Base-by-base conservation (phyloP, 1,284 basidiomycete genomes). In the Pseudozyma flocculosa region DNA sequence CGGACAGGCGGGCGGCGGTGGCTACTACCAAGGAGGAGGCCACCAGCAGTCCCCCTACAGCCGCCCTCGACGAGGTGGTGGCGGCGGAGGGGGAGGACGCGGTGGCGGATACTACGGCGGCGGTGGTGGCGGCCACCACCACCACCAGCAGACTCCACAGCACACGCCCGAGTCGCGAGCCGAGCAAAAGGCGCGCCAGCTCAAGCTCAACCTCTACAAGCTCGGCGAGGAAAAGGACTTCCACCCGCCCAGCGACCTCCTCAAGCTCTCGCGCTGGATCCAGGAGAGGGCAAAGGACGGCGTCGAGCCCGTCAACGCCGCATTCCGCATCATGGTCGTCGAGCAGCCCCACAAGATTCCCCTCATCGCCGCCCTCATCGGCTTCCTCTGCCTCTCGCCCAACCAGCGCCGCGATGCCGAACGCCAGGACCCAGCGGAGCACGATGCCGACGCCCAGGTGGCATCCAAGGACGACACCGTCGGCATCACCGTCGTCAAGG, bases 321-420 rank as follows among this genome's bases (percentile, higher is more conserved):
- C 69, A 5, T 70, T 73, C 34, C 55, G 71, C 13, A 50, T 73
- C 38, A 71, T 72, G 70, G 63, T 63, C 34, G 68, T 62, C 19
- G 70, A 72, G 44, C 71, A 73, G 52, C 68, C 71, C 2, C 68
- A 68, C 46, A 71, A 73, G 45, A 61, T 49, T 19, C 59, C 69
- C 2, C 53, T 71, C 24, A 65, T 62, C 13, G 74, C 74, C 11
- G 74, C 75, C 1, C 60, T 78, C 13, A 53, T 76, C 40, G 74
- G 69, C 14, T 70, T 72, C 41, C 61, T 78, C 11, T 55, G 61
- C 26, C 61, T 72, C 39, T 61, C 61, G 11, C 61, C 66, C 15
- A 50, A 54, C 51, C 26, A 56, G 52, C 5, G 38, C 46, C 34
- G 40, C 46, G n/a, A 36, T 39, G 5, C 17, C 45, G 11, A 21